Evolutionary conservation across 306 rosid genomes (phyloP), one percentile per base, ranked within the genome.

Genomic region (Cicer chorassanicum): DNA sequence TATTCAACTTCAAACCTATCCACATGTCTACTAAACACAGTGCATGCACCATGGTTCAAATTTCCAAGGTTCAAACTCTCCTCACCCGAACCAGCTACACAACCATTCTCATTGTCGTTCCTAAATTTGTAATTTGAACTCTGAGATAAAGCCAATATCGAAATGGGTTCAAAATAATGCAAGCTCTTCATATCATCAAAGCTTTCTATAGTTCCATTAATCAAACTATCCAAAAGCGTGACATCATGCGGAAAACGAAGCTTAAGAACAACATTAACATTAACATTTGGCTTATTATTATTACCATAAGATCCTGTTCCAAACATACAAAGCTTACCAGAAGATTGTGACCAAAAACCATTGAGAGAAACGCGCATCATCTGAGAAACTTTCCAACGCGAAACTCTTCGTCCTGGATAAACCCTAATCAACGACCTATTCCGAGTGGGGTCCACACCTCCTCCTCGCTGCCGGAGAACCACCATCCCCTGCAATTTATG

Each of bases 241-340:
- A 72, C 76, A 62, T 67, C 78, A n/a, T 41, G 11, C 0, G 93
- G 90, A 74, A 81, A 91, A 87, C 83, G 72, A 85, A 93, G 87
- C 85, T 88, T 87, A 57, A 93, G 76, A 88, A 88, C 78, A 72
- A 78, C 92, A 72, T 69, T 36, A 75, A 78, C 92, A 72, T 69
- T 36, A 72, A 75, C 59, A 80, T 69, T 51, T 61, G 12, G 11
- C 5, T 29, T 29, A 11, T 39, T 48, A 8, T 41, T 43, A 11
- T 16, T 46, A 73, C 81, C 88, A 41, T 67, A 67, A 36, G 72
- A 51, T 49, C 79, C 85, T 1, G 62, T 75, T 75, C 97, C 96
- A 39, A 91, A 50, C 98, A 93, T 89, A 68, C 97, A 93, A 24
- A 89, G 82, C 83, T 84, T 89, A 75, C 93, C 91, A 16, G 90